A percentile compares a stretch with the other conserved stretches of the same genome.
Evolutionary conservation across 331 rosid species (phyloP).

Genomic region (Quercus phellos): DNA sequence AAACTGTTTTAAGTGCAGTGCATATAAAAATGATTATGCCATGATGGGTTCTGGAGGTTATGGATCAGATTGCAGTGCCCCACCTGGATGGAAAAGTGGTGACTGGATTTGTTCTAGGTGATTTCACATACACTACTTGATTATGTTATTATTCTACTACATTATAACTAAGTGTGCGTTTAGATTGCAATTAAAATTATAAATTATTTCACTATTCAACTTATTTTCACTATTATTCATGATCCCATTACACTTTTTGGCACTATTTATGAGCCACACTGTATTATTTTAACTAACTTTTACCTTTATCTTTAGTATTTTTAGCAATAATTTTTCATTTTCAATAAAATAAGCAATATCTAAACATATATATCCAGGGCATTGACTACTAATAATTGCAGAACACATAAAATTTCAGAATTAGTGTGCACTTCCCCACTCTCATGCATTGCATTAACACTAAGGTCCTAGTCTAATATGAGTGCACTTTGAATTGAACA

Average conservation of each 20-base stretch:
- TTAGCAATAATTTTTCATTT: too few species aligned
- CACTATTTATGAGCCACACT: fast-evolving
- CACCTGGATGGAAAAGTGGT: slow-evolving; percentile 98
- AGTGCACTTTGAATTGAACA: slow-evolving; percentile 28
- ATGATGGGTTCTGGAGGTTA: slow-evolving; percentile 46
- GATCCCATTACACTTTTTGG: fast-evolving
- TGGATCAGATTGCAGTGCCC: slow-evolving; percentile 59
- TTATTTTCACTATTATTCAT: too few species aligned
- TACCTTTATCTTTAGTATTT: too few species aligned
- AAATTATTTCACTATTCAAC: too few species aligned
- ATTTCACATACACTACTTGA: slow-evolving; percentile 23
- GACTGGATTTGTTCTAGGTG: slow-evolving; percentile 92
- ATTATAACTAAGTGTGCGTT: neutral
- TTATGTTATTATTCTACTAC: neutral
- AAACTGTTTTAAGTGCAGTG: slow-evolving; percentile 65
- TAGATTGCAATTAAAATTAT: too few species aligned
- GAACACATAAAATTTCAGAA: neutral
- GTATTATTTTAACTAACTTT: too few species aligned
- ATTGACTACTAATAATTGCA: neutral
- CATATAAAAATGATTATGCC: slow-evolving; percentile 54
- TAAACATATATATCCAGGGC: neutral
- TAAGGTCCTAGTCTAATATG: neutral
- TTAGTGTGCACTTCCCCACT: neutral
- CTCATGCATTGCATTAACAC: neutral
- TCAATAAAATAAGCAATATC: too few species aligned